A percentile compares a stretch with the other conserved stretches of the same genome.
These are phyloP conservation scores for Catharanthus roseus DNA, from an alignment of 257 asterid species.

Conservation along the genomic window DNA sequence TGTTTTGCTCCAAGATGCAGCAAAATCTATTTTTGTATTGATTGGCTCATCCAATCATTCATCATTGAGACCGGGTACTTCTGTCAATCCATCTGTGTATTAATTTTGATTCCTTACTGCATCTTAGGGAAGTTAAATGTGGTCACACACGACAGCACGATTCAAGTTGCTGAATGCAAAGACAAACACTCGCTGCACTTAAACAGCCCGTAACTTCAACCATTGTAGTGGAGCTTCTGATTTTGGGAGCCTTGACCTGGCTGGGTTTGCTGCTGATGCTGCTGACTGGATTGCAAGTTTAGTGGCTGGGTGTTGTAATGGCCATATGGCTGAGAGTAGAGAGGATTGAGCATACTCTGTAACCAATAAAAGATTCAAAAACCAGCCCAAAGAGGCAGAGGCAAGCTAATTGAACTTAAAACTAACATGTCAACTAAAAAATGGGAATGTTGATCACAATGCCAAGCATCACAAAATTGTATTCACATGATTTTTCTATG, in stretches of 20 bases:
- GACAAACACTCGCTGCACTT: slow-evolving; percentile 30
- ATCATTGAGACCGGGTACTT: slow-evolving; percentile 18
- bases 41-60: slow-evolving; percentile 29
- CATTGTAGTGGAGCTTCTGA: slow-evolving; percentile 70
- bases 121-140: slow-evolving; percentile 29
- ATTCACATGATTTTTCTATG: neutral
- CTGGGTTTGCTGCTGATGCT: slow-evolving; percentile 38
- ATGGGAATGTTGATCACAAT: neutral
- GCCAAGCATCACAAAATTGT: neutral
- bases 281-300: slow-evolving; percentile 59
- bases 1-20: slow-evolving; percentile 30
- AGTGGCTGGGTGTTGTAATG: slow-evolving; percentile 70
- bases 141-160: slow-evolving; percentile 43
- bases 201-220: slow-evolving; percentile 31
- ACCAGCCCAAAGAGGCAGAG: neutral
- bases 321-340: slow-evolving; percentile 74
- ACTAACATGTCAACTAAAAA: neutral
- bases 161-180: slow-evolving; percentile 52
- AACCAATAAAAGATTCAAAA: slow-evolving; percentile 8
- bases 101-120: slow-evolving; percentile 34
- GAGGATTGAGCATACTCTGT: slow-evolving; percentile 71
- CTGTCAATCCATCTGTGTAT: slow-evolving; percentile 21
- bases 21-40: slow-evolving; percentile 14
- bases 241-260: slow-evolving; percentile 70
- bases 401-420: neutral